Evolutionary conservation across 345 rosid genomes (phyloP).

Genomic region (Nasturtium officinale): DNA sequence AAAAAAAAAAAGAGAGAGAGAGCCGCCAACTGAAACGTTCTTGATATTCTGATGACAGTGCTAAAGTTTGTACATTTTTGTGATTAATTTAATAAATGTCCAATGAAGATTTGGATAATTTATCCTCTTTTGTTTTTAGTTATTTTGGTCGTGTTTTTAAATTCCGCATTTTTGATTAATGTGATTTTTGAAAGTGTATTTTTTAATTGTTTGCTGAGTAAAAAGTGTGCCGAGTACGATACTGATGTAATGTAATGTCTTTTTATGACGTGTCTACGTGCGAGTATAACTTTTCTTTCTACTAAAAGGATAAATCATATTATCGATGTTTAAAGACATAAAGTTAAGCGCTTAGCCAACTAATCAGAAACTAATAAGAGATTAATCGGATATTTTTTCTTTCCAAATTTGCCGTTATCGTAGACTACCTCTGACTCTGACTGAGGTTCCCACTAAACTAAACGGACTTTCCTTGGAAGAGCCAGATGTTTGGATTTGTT

Average conservation of each 20-base stretch:
- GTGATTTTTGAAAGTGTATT: background rate
- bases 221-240: background rate
- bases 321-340: background rate
- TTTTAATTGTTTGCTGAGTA: background rate
- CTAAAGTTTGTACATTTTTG: constrained; percentile 21
- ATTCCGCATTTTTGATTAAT: constrained; percentile 6
- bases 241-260: constrained; percentile 31
- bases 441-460: background rate
- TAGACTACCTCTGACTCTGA: background rate
- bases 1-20: too few species aligned
- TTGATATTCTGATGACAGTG: constrained; percentile 42
- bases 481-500: background rate
- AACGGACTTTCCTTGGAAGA: background rate
- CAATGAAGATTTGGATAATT: constrained; percentile 18
- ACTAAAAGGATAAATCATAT: background rate
- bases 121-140: background rate
- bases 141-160: background rate
- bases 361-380: background rate
- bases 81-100: constrained; percentile 18
- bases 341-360: background rate
- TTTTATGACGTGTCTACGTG: background rate
- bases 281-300: background rate
- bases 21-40: constrained; percentile 43
- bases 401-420: background rate
- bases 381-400: background rate